phyloP scores from a whole-genome alignment of 1,284 basidiomycete genomes.

The Golubevia pallescens region DNA sequence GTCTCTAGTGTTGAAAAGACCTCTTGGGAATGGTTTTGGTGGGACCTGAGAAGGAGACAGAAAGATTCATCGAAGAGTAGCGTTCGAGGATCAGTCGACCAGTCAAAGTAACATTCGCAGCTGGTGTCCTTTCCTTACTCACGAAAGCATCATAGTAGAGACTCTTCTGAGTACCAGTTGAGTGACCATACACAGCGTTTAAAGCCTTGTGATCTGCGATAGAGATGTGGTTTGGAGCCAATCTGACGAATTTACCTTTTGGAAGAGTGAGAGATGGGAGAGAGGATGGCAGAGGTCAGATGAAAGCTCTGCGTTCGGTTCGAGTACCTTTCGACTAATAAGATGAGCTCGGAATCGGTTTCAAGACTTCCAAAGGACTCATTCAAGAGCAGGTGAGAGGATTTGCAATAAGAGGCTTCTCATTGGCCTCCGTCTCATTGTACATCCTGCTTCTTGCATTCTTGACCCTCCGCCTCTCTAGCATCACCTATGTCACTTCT shows the following conservation, averaged over 20 bases:
- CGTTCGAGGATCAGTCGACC: too few species aligned
- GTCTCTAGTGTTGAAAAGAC: slow-evolving; percentile 84
- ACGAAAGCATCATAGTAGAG: slow-evolving; percentile 79
- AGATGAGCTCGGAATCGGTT: too few species aligned
- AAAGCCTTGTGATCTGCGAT: slow-evolving; percentile 71
- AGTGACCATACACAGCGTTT: slow-evolving; percentile 38
- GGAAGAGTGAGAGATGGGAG: neutral
- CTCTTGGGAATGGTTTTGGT: slow-evolving; percentile 59
- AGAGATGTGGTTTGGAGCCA: slow-evolving; percentile 85
- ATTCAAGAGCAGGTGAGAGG: too few species aligned
- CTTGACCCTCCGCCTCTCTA: too few species aligned
- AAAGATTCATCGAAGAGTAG: neutral
- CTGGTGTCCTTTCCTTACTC: slow-evolving; percentile 14
- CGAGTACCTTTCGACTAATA: too few species aligned
- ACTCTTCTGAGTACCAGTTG: slow-evolving; percentile 39
- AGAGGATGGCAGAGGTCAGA: too few species aligned
- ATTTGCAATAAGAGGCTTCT: too few species aligned
- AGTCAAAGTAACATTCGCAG: slow-evolving; percentile 11
- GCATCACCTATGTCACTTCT: neutral
- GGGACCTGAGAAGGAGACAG: slow-evolving; percentile 15
- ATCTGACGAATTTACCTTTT: slow-evolving; percentile 77
- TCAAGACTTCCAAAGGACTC: too few species aligned
- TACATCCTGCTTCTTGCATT: too few species aligned
- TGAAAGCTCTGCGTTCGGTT: too few species aligned
- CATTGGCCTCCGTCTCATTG: too few species aligned